These are phyloP conservation scores for Colletotrichum endophyticum DNA, from an alignment of 2,329 filamentous ascomycete species.

Conservation along the genomic window DNA sequence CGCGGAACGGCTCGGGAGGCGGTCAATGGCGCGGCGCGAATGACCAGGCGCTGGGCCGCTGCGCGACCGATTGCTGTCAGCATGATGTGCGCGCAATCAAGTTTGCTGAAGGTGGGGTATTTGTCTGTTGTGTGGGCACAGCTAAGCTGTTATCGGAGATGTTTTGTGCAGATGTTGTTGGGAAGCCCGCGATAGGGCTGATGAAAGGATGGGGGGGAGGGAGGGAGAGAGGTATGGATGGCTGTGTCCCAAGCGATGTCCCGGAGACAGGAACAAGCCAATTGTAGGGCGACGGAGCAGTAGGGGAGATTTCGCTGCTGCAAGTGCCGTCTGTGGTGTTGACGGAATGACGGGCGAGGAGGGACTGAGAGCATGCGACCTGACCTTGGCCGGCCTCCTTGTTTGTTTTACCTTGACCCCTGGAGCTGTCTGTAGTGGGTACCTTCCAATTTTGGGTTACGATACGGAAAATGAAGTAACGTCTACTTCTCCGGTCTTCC, in stretches of 20 bases:
- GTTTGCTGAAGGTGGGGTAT: neutral
- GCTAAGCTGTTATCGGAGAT: neutral
- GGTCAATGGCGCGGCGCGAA: conserved; percentile 23
- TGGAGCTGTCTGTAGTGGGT: neutral
- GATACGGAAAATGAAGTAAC: neutral
- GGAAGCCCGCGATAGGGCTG: neutral
- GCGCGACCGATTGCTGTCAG: conserved; percentile 45
- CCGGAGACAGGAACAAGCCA: neutral
- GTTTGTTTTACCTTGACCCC: conserved; percentile 10
- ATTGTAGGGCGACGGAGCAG: neutral
- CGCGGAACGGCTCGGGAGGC: conserved; percentile 23
- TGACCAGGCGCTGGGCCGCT: conserved; percentile 38
- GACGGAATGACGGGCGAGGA: neutral
- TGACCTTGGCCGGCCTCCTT: conserved; percentile 9
- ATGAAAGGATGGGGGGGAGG: neutral
- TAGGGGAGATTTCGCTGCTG: neutral
- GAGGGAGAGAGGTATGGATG: neutral
- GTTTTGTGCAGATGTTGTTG: neutral
- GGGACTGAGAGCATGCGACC: conserved; percentile 4
- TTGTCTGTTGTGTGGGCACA: neutral
- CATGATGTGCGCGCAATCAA: conserved; percentile 34
- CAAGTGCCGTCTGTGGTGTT: conserved; percentile 16
- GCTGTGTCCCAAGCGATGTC: neutral
- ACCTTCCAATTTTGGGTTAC: neutral
- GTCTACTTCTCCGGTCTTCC: neutral